These are phyloP conservation scores for Penicillium sp. DNA, from an alignment of 2,329 filamentous ascomycete species.

Conservation along the genomic window DNA sequence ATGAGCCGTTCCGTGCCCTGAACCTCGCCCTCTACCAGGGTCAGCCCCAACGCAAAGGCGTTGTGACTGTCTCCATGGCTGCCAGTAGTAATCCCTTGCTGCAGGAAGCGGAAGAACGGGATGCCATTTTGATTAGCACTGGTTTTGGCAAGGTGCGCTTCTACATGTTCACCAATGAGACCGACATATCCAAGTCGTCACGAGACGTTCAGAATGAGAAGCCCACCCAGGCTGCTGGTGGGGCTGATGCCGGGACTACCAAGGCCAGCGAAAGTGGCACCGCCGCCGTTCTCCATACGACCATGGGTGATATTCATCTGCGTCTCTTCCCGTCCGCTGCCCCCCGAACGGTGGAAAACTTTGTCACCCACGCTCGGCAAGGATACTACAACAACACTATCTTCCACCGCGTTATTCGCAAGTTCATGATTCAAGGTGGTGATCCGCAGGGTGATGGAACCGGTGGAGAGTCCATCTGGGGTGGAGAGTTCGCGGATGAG, in stretches of 20 bases:
- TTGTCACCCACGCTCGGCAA: conserved; percentile 83
- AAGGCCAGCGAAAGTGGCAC: conserved; percentile 73
- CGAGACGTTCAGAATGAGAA: conserved; percentile 96
- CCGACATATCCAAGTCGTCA: conserved; percentile 76
- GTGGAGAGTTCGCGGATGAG: conserved; percentile 88
- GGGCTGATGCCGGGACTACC: conserved; percentile 50
- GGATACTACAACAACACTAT: conserved; percentile 98
- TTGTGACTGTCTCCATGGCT: conserved; percentile 96
- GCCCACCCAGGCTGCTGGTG: conserved; percentile 62
- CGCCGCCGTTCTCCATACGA: conserved; percentile 85
- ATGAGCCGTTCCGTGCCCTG: conserved; percentile 82
- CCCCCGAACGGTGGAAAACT: conserved; percentile 95
- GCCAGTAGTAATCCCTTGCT: conserved; percentile 90
- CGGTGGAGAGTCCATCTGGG: conserved; percentile 89
- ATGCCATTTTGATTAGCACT: conserved; percentile 84
- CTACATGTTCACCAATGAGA: conserved; percentile 96
- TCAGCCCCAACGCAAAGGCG: conserved; percentile 86
- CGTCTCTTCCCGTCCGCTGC: conserved; percentile 90
- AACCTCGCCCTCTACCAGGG: conserved; percentile 90
- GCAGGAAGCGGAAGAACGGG: conserved; percentile 84
- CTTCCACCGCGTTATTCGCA: conserved; percentile 94
- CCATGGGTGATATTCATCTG: conserved; percentile 88
- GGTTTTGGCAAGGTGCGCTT: conserved; percentile 87
- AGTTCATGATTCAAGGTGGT: conserved; percentile 94
- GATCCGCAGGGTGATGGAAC: conserved; percentile 88